A percentile compares a stretch with the other conserved stretches of the same genome.
These are phyloP conservation scores for Arthrobotrys megalospora DNA, from an alignment of 2,329 filamentous ascomycete species.

Conservation along the genomic window DNA sequence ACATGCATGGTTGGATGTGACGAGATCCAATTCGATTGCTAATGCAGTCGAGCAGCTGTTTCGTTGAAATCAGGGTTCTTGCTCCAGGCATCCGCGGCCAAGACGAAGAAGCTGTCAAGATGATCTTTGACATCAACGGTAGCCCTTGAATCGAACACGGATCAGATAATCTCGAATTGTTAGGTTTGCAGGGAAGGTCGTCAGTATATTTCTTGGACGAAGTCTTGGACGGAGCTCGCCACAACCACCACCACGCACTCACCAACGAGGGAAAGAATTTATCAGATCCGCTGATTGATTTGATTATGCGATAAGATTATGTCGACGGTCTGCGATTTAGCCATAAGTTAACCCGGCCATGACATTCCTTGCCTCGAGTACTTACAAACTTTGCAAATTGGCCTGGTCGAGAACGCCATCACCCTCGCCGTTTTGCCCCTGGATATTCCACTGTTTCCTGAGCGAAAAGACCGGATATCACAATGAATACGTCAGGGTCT, in stretches of 20 bases:
- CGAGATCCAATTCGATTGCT: constrained; percentile 35
- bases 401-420: neutral
- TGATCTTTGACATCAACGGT: constrained; percentile 45
- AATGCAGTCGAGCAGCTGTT: constrained; percentile 5
- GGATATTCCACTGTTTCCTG: neutral
- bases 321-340: constrained; percentile 5
- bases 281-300: constrained; percentile 60
- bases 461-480: constrained; percentile 6
- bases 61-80: constrained; percentile 30
- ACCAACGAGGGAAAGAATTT: constrained; percentile 1
- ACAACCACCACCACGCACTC: neutral
- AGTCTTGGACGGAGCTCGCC: constrained; percentile 26
- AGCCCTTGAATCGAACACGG: constrained; percentile 45
- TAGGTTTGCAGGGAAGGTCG: constrained; percentile 27
- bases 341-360: neutral
- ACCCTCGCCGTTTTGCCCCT: constrained; percentile 22
- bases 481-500: constrained; percentile 4
- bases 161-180: constrained; percentile 54
- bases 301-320: constrained; percentile 59
- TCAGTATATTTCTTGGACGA: constrained; percentile 21
- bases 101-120: constrained; percentile 40
- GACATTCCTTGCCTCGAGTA: neutral
- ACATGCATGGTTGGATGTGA: constrained; percentile 34
- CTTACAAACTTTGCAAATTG: neutral
- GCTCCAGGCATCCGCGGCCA: constrained; percentile 59